Conservation (phyloP, 441 rosid genomes). For the Brassica balearica region DNA sequence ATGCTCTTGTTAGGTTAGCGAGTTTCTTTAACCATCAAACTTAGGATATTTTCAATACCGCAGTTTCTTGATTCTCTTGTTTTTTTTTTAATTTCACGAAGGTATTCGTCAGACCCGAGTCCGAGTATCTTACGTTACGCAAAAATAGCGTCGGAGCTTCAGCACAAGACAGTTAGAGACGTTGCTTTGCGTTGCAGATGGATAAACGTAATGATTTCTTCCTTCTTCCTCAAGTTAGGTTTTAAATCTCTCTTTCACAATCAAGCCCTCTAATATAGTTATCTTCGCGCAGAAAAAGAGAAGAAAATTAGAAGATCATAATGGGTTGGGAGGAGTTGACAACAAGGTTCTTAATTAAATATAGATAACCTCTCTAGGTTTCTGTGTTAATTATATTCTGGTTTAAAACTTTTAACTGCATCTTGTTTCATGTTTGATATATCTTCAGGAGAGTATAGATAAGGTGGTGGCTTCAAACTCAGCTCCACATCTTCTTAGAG, state of each 20-base stretch:
- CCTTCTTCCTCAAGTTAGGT: slow-evolving; percentile 17
- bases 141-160: slow-evolving; percentile 61
- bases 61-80: not conserved
- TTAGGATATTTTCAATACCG: not conserved
- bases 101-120: slow-evolving; percentile 53
- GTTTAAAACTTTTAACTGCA: not conserved
- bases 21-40: not conserved
- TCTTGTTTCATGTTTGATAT: slow-evolving; percentile 7
- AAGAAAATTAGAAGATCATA: slow-evolving; percentile 60
- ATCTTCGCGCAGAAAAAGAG: slow-evolving; percentile 34
- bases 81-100: slow-evolving; percentile 33
- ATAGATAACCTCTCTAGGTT: not conserved
- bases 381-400: not conserved
- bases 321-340: slow-evolving; percentile 51
- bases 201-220: slow-evolving; percentile 54
- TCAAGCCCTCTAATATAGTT: not conserved
- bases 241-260: not conserved
- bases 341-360: slow-evolving; percentile 55
- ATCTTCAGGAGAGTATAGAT: slow-evolving; percentile 27
- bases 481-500: not conserved
- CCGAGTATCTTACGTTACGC: slow-evolving; percentile 49
- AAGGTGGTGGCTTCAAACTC: slow-evolving; percentile 26
- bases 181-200: slow-evolving; percentile 78
- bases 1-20: slow-evolving; percentile 22
- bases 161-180: slow-evolving; percentile 64